Base-by-base conservation (phyloP, 768 basidiomycete species). In the Rhodocollybia butyracea region DNA sequence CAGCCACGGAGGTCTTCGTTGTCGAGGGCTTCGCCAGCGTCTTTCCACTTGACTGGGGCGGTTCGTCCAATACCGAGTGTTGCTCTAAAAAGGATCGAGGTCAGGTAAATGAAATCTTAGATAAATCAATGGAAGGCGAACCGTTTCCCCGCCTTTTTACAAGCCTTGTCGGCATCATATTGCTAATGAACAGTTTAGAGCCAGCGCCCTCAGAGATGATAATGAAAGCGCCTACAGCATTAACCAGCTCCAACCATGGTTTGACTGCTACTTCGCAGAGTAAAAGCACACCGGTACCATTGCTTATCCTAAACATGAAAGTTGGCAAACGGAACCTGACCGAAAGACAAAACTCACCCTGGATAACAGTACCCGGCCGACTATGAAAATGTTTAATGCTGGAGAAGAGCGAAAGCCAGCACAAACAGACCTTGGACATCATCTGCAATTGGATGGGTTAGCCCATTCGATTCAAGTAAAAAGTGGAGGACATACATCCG, bases 231-330 rank as follows among this genome's bases (percentile, higher is more conserved):
- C 58, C 67, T 63, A 73, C 73, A 22, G 79, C 76, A 32, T 71
- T 19, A 15, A 54, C 59, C 52, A 68, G 74, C 61, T 85, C 84
- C 60, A 76, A 70, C 68, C 79, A 78, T 0, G 84, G 84, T 56
- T 78, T 78, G 4, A 71, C 81, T 8, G 78, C 82, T 15, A 84
- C 81, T 61, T 85, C 84, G 60, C 83, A 84, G 5, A 85, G 75
- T 26, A 86, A 72, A 17, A 86, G 71, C n/a, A 85, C 56, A 34
- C 83, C 84, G 1, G 72, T 76, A 55, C 72, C 66, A 60, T 77
- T 63, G 60, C 82, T 83, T 66, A 83, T 58, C 52, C 80, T 81
- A 63, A 46, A 39, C 22, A 22, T 27, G 55, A 42, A 30, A 24
- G 31, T 39, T n/a, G n/a, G n/a, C 58, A 21, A 36, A 10, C 11